Evolutionary conservation across 805 yeast genomes (phyloP), one percentile per base, ranked within the genome.

Genomic region (Diddensiella santjacobensis): DNA sequence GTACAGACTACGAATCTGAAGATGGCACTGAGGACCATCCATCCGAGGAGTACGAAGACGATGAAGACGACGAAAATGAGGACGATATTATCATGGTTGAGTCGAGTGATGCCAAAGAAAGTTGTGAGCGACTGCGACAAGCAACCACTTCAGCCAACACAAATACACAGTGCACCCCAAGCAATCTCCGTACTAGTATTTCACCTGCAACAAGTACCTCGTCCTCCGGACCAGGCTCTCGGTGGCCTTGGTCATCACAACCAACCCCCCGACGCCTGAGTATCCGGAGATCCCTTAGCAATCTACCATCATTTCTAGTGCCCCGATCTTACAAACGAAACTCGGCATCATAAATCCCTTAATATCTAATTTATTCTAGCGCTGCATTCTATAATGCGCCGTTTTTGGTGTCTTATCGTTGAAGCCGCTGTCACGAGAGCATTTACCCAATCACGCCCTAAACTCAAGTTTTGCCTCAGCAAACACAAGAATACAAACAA

Each of bases 51-150:
- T 39, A 13, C 8, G 31, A 26, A 10, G 8, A 22, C 15, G 48
- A 45, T 17, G 43, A 45, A 18, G 48, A 24, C 10, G 35, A 18
- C 20, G 44, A 19, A 11, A 22, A 40, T 24, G 49, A 40, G 5
- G 47, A 44, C 10, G 47, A 44, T 26, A 8, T 26, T 8, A 26
- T 26, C 8, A 13, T 26, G 31, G 31, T 26, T 8, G 31, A 26
- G 8, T 26, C 31, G 31, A 26, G 31, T 13, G 31, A 26, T 10
- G 31, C 11, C 13, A 26, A 26, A 26, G 31, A 26, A 8, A 26
- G 31, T 26, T n/a, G n/a, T n/a, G n/a, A n/a, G n/a, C n/a, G n/a
- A n/a, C n/a, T n/a, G n/a, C n/a, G n/a, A n/a, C n/a, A n/a, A n/a
- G n/a, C n/a, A n/a, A n/a, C n/a, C n/a, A n/a, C n/a, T n/a, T n/a